Conservation (phyloP, 1,284 basidiomycete genomes). For the Puccinia hordei region DNA sequence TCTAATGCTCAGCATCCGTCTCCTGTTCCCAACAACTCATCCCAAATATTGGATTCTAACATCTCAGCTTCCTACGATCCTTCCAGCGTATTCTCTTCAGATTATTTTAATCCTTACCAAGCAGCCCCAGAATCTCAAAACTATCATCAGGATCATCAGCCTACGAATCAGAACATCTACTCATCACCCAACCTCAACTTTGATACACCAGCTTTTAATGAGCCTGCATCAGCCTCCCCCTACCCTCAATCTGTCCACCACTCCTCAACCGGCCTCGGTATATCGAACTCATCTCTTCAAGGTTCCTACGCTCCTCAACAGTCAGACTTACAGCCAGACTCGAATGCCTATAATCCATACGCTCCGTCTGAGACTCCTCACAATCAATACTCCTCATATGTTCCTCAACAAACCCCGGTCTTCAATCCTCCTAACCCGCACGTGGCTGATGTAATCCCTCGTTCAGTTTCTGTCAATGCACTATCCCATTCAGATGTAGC, state of each 20-base stretch:
- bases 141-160: slow-evolving; percentile 28
- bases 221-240: slow-evolving; percentile 8
- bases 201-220: background rate
- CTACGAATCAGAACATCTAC: background rate
- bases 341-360: slow-evolving; percentile 38
- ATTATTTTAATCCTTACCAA: slow-evolving; percentile 20
- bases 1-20: background rate
- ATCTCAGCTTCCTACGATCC: slow-evolving; percentile 22
- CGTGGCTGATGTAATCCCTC: slow-evolving; percentile 26
- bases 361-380: slow-evolving; percentile 5
- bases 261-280: slow-evolving; percentile 29
- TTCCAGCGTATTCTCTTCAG: background rate
- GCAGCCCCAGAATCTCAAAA: background rate
- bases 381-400: slow-evolving; percentile 11
- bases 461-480: slow-evolving; percentile 44
- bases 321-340: slow-evolving; percentile 7
- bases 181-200: slow-evolving; percentile 23
- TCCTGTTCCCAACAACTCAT: slow-evolving; percentile 1
- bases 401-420: background rate
- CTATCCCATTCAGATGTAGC: background rate
- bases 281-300: slow-evolving; percentile 29
- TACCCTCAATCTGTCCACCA: slow-evolving; percentile 36
- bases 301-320: slow-evolving; percentile 2
- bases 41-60: background rate
- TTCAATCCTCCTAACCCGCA: slow-evolving; percentile 22